Percentiles rank a stretch among this genome's conserved stretches.
These are phyloP conservation scores for Cylindrotheca closterium DNA, from an alignment of 108 stramenopile genomes.

Conservation along the genomic window DNA sequence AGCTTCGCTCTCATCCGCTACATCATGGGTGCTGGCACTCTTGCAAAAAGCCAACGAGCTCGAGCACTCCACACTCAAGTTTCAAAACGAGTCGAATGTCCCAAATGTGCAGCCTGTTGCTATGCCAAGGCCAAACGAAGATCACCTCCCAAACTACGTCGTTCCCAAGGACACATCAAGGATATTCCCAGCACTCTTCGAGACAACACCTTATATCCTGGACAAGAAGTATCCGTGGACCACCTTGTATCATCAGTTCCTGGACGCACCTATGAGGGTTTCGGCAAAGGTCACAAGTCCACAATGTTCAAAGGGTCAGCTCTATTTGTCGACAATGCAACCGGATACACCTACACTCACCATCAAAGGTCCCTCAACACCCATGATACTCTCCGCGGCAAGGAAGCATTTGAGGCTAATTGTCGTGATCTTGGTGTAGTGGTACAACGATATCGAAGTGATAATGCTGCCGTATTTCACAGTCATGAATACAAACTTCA, in stretches of 20 bases:
- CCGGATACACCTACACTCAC: conserved; percentile 22
- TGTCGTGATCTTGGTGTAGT: no score
- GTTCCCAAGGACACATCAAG: no score
- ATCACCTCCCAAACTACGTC: background rate
- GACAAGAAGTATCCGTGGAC: no score
- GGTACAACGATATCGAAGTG: conserved; percentile 16
- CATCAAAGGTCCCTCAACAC: conserved; percentile 22
- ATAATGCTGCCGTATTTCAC: no score
- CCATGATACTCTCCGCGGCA: conserved; percentile 27
- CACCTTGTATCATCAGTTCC: conserved; percentile 23
- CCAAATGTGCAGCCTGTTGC: conserved; percentile 27
- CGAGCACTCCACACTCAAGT: conserved; percentile 2
- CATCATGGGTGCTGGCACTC: conserved; percentile 4
- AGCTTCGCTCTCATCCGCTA: no score
- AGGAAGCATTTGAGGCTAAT: no score
- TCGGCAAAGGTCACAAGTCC: conserved; percentile 24
- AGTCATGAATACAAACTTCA: background rate
- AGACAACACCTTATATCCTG: no score
- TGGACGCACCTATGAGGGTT: no score
- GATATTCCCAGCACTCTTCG: conserved; percentile 2
- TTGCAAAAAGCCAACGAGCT: conserved; percentile 5
- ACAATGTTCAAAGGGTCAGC: conserved; percentile 6
- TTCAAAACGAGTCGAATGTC: background rate
- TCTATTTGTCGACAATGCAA: no score
- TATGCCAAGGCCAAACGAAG: no score